Percentiles rank a stretch among this genome's conserved stretches.
Evolutionary conservation across 192 early-diverging fungal species (phyloP).

Genomic region (Backusella tuberculispora): DNA sequence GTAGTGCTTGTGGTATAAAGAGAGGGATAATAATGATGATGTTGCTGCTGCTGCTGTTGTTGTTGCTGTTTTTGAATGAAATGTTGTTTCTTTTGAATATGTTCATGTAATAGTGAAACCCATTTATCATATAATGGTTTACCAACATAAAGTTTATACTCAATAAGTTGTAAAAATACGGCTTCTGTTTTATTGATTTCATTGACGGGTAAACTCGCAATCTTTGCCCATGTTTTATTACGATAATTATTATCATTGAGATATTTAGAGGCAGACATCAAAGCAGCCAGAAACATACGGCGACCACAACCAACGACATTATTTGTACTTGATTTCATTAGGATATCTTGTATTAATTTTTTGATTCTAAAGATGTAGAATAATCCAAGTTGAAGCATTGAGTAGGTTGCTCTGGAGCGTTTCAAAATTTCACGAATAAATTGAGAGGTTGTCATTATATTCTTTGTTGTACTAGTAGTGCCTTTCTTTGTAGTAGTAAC

Average conservation of each 20-base stretch:
- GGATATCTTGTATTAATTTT: conserved; percentile 38
- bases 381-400: conserved; percentile 70
- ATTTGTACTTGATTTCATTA: neutral
- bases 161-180: conserved; percentile 75
- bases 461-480: neutral
- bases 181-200: conserved; percentile 86
- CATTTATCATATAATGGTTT: conserved; percentile 32
- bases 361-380: conserved; percentile 66
- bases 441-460: conserved; percentile 51
- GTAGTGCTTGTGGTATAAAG: neutral
- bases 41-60: neutral
- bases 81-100: conserved; percentile 5
- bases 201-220: conserved; percentile 72
- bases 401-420: conserved; percentile 67
- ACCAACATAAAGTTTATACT: conserved; percentile 74
- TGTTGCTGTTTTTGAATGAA: neutral
- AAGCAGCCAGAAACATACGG: conserved; percentile 79
- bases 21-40: neutral
- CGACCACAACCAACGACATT: conserved; percentile 64
- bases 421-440: conserved; percentile 73
- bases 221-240: conserved; percentile 88
- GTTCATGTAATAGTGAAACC: conserved; percentile 22
- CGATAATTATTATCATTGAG: conserved; percentile 83
- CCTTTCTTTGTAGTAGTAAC: conserved; percentile 15
- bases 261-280: conserved; percentile 90